phyloP scores from a whole-genome alignment of 1,139 yeast genomes.

The Nematodospora anomalae region DNA sequence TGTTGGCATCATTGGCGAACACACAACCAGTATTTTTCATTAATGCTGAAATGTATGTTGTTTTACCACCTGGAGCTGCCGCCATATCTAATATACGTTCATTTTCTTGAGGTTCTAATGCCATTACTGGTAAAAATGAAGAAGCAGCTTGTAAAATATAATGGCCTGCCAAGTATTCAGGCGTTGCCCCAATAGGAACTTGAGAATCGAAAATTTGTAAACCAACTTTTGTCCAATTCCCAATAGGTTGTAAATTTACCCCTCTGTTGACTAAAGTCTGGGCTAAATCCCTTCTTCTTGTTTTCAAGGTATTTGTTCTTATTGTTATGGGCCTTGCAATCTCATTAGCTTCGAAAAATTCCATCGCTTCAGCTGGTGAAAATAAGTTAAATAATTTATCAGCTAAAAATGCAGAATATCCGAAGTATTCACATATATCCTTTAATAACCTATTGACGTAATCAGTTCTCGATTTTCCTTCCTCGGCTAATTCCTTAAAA shows the following conservation, averaged over 20 bases:
- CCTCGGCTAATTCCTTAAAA: conserved; percentile 80
- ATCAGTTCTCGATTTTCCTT: conserved; percentile 81
- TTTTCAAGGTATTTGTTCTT: conserved; percentile 91
- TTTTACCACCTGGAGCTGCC: conserved; percentile 99
- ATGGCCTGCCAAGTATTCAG: conserved; percentile 97
- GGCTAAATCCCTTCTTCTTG: conserved; percentile 94
- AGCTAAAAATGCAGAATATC: conserved; percentile 93
- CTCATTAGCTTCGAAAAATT: conserved; percentile 97
- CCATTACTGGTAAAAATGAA: conserved; percentile 96
- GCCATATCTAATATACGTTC: conserved; percentile 98
- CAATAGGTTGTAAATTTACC: conserved; percentile 95
- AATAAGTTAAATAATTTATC: conserved; percentile 89
- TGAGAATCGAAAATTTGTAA: conserved; percentile 95
- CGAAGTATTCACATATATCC: conserved; percentile 92
- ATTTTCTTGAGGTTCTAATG: conserved; percentile 91
- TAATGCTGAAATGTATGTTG: conserved; percentile 91
- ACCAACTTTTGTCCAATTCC: conserved; percentile 98
- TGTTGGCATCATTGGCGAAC: conserved; percentile 96
- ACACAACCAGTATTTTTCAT: conserved; percentile 98
- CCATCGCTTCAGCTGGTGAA: conserved; percentile 95
- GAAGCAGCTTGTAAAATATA: conserved; percentile 98
- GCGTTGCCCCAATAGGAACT: conserved; percentile 99
- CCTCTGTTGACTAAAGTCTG: conserved; percentile 95
- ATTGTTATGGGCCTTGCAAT: conserved; percentile 95
- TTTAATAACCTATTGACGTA: conserved; percentile 72